Evolutionary conservation across 345 rosid genomes (phyloP).

Genomic region (Physaria fendleri): DNA sequence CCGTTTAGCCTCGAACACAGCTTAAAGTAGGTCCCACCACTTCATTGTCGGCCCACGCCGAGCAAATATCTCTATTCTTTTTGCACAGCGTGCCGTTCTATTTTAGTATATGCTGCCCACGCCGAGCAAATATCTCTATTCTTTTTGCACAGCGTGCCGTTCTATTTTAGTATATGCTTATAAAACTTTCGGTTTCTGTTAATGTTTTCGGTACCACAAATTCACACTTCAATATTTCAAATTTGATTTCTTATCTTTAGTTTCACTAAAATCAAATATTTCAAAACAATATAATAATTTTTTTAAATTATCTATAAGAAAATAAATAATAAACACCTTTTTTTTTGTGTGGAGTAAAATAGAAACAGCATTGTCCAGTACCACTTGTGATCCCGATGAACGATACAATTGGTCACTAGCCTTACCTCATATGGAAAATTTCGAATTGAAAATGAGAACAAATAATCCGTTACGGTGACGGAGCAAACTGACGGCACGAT

Average conservation of each 20-base stretch:
- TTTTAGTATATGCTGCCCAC: no score
- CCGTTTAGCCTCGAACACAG: slow-evolving; percentile 21
- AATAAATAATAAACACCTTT: no score
- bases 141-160: slow-evolving; percentile 20
- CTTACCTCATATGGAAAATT: slow-evolving; percentile 13
- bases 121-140: slow-evolving; percentile 19
- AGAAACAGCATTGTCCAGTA: no score
- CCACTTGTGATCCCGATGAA: no score
- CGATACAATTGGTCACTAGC: no score
- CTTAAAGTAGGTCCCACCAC: slow-evolving; percentile 24
- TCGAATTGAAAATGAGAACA: not conserved
- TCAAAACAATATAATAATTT: no score
- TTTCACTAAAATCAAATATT: no score
- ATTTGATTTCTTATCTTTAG: not conserved
- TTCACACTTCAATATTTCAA: not conserved
- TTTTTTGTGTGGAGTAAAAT: no score
- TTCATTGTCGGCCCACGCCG: slow-evolving; percentile 33
- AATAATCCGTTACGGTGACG: slow-evolving; percentile 22
- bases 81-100: slow-evolving; percentile 31
- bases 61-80: slow-evolving; percentile 16
- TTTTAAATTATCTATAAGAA: no score
- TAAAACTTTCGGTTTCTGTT: not conserved
- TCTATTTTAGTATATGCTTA: not conserved
- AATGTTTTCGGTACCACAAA: not conserved
- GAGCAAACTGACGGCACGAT: slow-evolving; percentile 17